Evolutionary conservation across 495 filamentous ascomycete species (phyloP), one percentile per base, ranked within the genome.

Genomic region (Xylaria longipes): DNA sequence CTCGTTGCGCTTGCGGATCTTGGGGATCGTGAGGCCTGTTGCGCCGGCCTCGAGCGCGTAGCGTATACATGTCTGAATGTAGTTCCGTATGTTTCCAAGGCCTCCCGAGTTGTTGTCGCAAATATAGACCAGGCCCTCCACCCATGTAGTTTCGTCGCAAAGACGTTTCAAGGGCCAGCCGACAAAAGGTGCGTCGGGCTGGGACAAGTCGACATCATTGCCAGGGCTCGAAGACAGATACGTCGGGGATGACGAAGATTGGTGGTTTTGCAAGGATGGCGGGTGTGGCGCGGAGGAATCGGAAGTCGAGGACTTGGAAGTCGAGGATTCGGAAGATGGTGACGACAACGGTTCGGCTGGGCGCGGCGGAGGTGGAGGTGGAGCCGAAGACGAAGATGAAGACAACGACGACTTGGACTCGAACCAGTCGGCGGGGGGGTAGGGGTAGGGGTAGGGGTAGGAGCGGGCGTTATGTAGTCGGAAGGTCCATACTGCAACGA

Each of bases 41-140:
- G 84, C 85, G 35, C 85, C 85, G 57, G 84, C 85, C 52, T 87
- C 85, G 60, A 87, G 79, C 12, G 80, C 84, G 72, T 84, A 87
- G n/a, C 85, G 82, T 8, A 87, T 56, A 69, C 85, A 87, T 33
- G 82, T 86, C 15, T 87, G 78, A 60, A 87, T 85, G 73, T 84
- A 87, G 69, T 85, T 86, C 63, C 85, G 78, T 45, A 87, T 87
- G 58, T 87, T 87, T 6, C 85, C 84, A 61, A 87, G 82, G 1
- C 85, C 85, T 5, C 85, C 85, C 0, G 84, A 85, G 71, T 86
- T 87, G 73, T 86, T 85, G 75, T 86, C 84, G 75, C 85, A 87
- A 27, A 82, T 80, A 56, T 82, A 87, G 7, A 85, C 77, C 25
- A 86, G 45, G 1, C 84, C 84, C 1, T 81, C 76, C 0, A 77